phyloP scores from a whole-genome alignment of 495 filamentous ascomycete genomes.

The Penicillium riverlandense region DNA sequence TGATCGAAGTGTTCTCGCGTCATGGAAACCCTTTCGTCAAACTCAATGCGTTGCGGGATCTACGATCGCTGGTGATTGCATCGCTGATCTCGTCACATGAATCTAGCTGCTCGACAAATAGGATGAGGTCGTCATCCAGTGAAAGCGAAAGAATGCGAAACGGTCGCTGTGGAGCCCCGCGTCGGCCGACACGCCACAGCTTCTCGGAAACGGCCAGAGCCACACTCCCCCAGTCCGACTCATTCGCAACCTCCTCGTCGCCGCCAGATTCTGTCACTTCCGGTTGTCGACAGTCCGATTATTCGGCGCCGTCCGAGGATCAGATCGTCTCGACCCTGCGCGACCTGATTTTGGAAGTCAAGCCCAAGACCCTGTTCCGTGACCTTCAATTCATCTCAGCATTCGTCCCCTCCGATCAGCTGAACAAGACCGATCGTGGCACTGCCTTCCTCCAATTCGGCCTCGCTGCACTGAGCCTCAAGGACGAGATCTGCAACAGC shows the following conservation, averaged over 20 bases:
- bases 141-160: constrained; percentile 1
- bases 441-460: constrained; percentile 95
- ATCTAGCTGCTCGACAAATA: constrained; percentile 14
- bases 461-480: constrained; percentile 78
- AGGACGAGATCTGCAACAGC: constrained; percentile 79
- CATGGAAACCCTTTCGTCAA: constrained; percentile 86
- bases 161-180: constrained; percentile 2
- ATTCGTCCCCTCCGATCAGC: constrained; percentile 71
- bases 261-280: constrained; percentile 29
- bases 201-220: constrained; percentile 19
- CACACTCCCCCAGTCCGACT: no score
- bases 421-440: constrained; percentile 80
- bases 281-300: constrained; percentile 31
- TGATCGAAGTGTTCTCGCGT: constrained; percentile 81
- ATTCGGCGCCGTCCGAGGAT: constrained; percentile 39
- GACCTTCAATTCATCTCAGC: constrained; percentile 94
- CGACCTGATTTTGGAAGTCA: constrained; percentile 67
- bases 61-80: constrained; percentile 73
- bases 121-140: background rate
- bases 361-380: constrained; percentile 87
- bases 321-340: constrained; percentile 73
- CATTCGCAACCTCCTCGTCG: constrained; percentile 5
- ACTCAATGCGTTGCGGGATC: constrained; percentile 73
- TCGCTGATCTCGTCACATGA: constrained; percentile 54
- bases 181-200: constrained; percentile 24